Conservation (phyloP, 768 basidiomycete genomes). For the Dictyophora rubrovolvata region DNA sequence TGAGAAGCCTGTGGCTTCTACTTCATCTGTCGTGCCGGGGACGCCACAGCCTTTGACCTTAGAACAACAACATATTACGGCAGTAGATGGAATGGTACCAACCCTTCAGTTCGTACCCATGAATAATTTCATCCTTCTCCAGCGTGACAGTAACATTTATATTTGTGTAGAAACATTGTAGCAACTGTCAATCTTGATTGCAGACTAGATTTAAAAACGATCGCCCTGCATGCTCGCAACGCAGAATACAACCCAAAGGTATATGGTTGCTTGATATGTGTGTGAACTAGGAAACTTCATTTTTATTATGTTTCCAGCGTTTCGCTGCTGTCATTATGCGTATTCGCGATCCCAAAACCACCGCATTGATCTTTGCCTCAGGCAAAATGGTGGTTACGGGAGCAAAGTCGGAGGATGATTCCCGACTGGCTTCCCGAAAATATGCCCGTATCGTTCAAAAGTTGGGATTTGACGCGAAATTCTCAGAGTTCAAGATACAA, state of each 20-base stretch:
- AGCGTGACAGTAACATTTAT: neutral
- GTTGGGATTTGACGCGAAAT: conserved; percentile 98
- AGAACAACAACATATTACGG: conserved; percentile 91
- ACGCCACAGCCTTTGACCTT: conserved; percentile 70
- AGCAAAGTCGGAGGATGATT: conserved; percentile 98
- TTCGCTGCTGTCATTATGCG: conserved; percentile 99
- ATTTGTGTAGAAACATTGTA: conserved; percentile 65
- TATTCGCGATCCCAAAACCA: conserved; percentile 99
- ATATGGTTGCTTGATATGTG: conserved; percentile 38
- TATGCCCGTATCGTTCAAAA: conserved; percentile 99
- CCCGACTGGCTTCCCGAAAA: conserved; percentile 91
- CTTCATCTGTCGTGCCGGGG: conserved; percentile 43
- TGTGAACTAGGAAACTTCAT: conserved; percentile 30
- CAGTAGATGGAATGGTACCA: conserved; percentile 97
- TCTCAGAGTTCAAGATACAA: conserved; percentile 99
- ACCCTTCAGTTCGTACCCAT: conserved; percentile 63
- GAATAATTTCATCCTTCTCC: neutral
- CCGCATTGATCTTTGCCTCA: conserved; percentile 97
- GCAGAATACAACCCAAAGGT: conserved; percentile 99
- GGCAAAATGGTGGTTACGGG: conserved; percentile 99
- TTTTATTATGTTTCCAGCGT: conserved; percentile 68
- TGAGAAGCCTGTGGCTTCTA: conserved; percentile 26
- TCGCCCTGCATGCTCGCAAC: conserved; percentile 93
- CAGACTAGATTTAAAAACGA: conserved; percentile 94
- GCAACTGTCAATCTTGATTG: conserved; percentile 98